Percentiles rank a stretch among this genome's conserved stretches.
Conservation (phyloP, 768 basidiomycete genomes). For the Goffeauzyma gilvescens region DNA sequence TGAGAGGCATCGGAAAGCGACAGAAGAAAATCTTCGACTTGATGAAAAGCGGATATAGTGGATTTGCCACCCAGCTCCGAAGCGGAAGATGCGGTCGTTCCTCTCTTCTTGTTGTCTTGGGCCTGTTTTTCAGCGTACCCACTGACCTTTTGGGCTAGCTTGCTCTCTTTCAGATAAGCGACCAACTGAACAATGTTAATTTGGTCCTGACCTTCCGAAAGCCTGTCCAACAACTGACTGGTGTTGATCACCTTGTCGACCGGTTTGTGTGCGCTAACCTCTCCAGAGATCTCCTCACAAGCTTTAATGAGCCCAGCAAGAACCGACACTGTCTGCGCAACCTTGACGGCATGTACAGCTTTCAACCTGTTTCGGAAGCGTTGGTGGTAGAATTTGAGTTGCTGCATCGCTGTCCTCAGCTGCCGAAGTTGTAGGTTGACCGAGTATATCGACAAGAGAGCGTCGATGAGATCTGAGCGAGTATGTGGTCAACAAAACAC, state of each 20-base stretch:
- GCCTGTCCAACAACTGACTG: constrained; percentile 14
- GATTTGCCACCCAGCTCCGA: not conserved
- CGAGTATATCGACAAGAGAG: constrained; percentile 69
- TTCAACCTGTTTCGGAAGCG: constrained; percentile 63
- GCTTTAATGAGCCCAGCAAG: constrained; percentile 51
- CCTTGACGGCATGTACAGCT: constrained; percentile 50
- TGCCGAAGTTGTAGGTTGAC: constrained; percentile 42
- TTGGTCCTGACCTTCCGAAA: constrained; percentile 40
- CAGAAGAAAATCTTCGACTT: constrained; percentile 58
- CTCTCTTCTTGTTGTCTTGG: constrained; percentile 24
- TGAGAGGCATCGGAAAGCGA: constrained; percentile 61
- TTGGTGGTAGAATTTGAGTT: constrained; percentile 56
- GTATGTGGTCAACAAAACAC: too few species aligned
- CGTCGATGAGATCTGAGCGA: constrained; percentile 84
- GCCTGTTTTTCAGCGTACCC: constrained; percentile 54
- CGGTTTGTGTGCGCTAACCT: too few species aligned
- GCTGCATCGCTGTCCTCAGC: constrained; percentile 47
- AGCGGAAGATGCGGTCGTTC: not conserved
- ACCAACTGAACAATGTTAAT: constrained; percentile 72
- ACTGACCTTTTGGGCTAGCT: constrained; percentile 47
- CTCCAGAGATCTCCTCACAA: constrained; percentile 31
- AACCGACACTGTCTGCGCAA: constrained; percentile 58
- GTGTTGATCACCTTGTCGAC: too few species aligned
- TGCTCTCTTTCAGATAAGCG: constrained; percentile 60
- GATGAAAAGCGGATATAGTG: constrained; percentile 52